Percentiles rank a stretch among this genome's conserved stretches.
These are phyloP conservation scores for Trichosporon sp. DNA, from an alignment of 1,284 basidiomycete genomes.

Conservation along the genomic window DNA sequence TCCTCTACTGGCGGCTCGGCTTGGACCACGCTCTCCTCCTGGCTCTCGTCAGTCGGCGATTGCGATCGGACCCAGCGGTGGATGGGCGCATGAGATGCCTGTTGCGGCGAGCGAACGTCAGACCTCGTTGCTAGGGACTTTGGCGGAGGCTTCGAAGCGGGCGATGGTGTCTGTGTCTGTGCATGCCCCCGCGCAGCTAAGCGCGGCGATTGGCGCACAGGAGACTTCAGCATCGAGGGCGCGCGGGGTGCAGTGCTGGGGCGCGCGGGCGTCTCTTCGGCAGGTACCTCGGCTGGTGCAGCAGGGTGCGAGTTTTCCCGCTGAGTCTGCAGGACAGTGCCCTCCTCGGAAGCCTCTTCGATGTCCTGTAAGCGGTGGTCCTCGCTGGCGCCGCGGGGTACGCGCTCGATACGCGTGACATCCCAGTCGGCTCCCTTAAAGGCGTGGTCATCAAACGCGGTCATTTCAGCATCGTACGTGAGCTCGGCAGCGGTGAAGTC, in stretches of 20 bases:
- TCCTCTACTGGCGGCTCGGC: neutral
- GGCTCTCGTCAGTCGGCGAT: neutral
- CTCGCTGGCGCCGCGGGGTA: neutral
- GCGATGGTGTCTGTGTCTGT: neutral
- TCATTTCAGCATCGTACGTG: conserved; percentile 22
- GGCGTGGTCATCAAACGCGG: conserved; percentile 20
- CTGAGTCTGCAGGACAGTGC: neutral
- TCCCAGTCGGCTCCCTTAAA: conserved; percentile 29
- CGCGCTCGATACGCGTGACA: conserved; percentile 25
- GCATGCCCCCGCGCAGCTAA: neutral
- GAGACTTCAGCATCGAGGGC: neutral
- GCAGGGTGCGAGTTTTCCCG: neutral
- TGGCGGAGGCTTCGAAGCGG: neutral
- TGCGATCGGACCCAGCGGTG: no score
- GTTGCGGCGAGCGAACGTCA: no score
- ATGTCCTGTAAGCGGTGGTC: neutral
- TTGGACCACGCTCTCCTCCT: neutral
- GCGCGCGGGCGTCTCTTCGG: neutral
- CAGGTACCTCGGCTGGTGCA: no score
- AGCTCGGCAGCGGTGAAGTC: conserved; percentile 29
- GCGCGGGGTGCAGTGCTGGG: neutral
- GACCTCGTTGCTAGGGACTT: no score
- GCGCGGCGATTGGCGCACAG: neutral
- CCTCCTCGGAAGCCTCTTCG: neutral
- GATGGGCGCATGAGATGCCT: neutral